These are phyloP conservation scores for Phtheirospermum japonicum DNA, from an alignment of 257 asterid species.

Conservation along the genomic window DNA sequence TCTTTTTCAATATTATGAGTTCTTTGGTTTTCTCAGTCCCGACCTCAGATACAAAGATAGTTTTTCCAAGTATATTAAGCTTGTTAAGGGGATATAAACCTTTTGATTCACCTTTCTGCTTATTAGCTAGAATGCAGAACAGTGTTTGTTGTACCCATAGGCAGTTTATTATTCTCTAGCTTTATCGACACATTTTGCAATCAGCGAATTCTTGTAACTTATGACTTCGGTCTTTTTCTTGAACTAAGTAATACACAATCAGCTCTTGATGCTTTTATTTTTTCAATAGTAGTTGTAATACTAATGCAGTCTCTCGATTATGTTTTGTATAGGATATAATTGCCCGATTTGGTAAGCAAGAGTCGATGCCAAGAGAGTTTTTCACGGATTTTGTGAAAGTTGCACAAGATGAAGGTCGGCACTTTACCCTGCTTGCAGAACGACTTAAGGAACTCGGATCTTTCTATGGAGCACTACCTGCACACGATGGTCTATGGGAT, in stretches of 20 bases:
- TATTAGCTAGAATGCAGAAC: neutral
- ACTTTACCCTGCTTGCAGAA: slow-evolving; percentile 76
- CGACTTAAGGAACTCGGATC: slow-evolving; percentile 83
- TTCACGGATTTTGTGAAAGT: slow-evolving; percentile 95
- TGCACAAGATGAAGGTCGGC: slow-evolving; percentile 97
- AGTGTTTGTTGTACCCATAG: neutral
- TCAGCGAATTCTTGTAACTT: neutral
- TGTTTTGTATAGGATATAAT: slow-evolving; percentile 66
- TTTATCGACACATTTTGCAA: neutral
- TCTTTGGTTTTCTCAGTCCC: too few species aligned
- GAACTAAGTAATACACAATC: neutral
- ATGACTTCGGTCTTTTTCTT: neutral
- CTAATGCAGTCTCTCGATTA: neutral
- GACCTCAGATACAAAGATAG: too few species aligned
- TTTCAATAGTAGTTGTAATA: neutral
- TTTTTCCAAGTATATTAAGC: neutral
- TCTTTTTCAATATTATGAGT: too few species aligned
- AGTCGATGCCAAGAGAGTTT: slow-evolving; percentile 82
- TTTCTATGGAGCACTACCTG: slow-evolving; percentile 88
- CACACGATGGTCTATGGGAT: slow-evolving; percentile 99
- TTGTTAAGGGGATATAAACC: too few species aligned
- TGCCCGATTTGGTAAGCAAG: slow-evolving; percentile 88
- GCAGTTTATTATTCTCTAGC: too few species aligned
- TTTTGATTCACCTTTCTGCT: neutral
- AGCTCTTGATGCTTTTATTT: neutral